Base-by-base conservation (phyloP, 805 yeast genomes). In the Ogataea neopini region DNA sequence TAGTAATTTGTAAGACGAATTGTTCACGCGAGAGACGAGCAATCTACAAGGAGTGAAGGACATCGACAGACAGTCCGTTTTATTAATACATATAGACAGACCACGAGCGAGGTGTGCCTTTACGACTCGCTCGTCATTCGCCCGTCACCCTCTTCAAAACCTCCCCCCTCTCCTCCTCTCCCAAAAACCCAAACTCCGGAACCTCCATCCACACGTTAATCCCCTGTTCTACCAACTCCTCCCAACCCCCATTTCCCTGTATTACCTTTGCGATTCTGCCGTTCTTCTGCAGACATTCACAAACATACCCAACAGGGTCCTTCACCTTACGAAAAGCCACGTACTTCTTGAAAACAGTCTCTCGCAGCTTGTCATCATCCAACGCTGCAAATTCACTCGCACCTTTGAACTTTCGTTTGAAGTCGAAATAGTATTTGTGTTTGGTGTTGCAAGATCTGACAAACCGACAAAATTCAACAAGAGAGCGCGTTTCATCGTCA, bases 381-480 rank as follows among this genome's bases (percentile, higher is more conserved):
- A 50, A n/a, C 4, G 36, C 42, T 47, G 44, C 34, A 43, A 59
- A 49, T n/a, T 46, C 47, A 4, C 51, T 43, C 28, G 44, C 35
- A 8, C 29, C 40, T 22, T 53, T 50, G 43, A 42, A 51, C 35
- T 53, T 52, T 7, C 66, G 44, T 44, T 59, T 62, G 47, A 64
- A 59, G 20, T 65, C 69, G 10, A 62, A 57, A 49, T 56, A 65
- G 47, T 53, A 60, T 26, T 53, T 57, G 6, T 51, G 54, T 4
- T 17, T 46, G 22, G 39, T 48, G 25, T 45, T 46, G 42, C 35
- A 48, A 17, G 47, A 20, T 41, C 11, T 36, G 19, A 34, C 45
- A 45, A 46, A 47, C 48, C 40, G 44, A 44, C 46, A 48, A 22
- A 20, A 56, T 25, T 18, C 46, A 25, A 41, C 38, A 36, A 46